A percentile compares a stretch with the other conserved stretches of the same genome.
Evolutionary conservation across 1,139 yeast genomes (phyloP).

Genomic region (Pichia sp.): DNA sequence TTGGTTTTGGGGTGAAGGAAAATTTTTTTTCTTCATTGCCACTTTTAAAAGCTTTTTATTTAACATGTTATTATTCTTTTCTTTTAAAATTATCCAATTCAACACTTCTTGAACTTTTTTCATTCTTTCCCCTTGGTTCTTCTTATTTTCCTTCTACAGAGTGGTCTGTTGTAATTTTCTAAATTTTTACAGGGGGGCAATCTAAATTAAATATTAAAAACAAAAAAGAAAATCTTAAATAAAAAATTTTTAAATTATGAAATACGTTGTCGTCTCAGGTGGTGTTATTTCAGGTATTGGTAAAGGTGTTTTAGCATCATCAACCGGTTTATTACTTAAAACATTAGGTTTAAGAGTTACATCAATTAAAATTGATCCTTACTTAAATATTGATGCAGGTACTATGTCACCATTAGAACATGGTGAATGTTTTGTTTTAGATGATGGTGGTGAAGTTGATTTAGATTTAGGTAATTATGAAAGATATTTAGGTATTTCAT

Average conservation of each 20-base stretch:
- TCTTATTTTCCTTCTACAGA: neutral
- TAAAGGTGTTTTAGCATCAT: conserved; percentile 94
- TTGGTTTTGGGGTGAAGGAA: too few relatives aligned
- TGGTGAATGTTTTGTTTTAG: conserved; percentile 95
- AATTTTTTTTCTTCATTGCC: too few relatives aligned
- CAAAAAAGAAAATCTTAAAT: too few relatives aligned
- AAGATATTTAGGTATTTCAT: conserved; percentile 87
- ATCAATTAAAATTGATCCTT: conserved; percentile 96
- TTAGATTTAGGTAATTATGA: conserved; percentile 97
- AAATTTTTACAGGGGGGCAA: neutral
- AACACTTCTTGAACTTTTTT: conserved; percentile 9
- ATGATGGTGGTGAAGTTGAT: conserved; percentile 99
- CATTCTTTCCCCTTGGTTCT: conserved; percentile 13
- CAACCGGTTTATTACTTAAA: conserved; percentile 91
- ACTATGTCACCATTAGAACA: conserved; percentile 99
- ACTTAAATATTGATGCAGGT: conserved; percentile 98
- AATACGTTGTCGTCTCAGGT: conserved; percentile 98
- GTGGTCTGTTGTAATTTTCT: neutral
- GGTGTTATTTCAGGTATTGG: conserved; percentile 99
- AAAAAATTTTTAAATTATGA: conserved; percentile 45
- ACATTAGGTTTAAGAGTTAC: conserved; percentile 93
- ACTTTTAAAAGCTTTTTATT: too few relatives aligned
- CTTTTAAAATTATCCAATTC: too few relatives aligned
- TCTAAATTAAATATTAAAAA: neutral
- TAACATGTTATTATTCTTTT: too few relatives aligned